phyloP scores from a whole-genome alignment of 1,284 basidiomycete species.

The Ceratobasidium sp. region DNA sequence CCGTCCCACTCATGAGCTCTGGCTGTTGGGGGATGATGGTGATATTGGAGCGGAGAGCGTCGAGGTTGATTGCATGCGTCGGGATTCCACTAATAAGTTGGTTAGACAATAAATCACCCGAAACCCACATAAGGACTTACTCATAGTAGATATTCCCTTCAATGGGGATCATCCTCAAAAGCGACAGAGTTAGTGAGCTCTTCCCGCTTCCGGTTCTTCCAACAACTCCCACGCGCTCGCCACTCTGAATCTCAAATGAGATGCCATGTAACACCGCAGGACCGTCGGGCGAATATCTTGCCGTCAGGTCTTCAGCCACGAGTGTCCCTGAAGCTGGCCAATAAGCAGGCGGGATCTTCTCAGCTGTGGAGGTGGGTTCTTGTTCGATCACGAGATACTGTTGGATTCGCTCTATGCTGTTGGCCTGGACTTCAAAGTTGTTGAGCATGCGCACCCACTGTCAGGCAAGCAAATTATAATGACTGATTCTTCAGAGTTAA shows the following conservation, averaged over 20 bases:
- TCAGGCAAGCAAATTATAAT: conserved; percentile 19
- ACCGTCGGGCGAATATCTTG: conserved; percentile 51
- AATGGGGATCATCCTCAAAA: conserved; percentile 64
- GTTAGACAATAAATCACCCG: too few relatives aligned
- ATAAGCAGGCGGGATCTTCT: conserved; percentile 55
- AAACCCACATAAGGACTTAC: too few relatives aligned
- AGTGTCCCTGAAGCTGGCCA: conserved; percentile 58
- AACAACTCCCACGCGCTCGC: conserved; percentile 72
- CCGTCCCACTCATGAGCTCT: conserved; percentile 64
- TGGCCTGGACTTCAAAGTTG: conserved; percentile 57
- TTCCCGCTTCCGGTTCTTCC: conserved; percentile 82
- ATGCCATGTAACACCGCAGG: conserved; percentile 55
- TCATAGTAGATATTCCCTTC: conserved; percentile 62
- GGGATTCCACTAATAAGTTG: conserved; percentile 49
- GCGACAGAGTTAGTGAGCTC: conserved; percentile 59
- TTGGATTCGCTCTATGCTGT: conserved; percentile 57
- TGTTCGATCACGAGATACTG: conserved; percentile 55
- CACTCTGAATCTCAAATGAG: conserved; percentile 65
- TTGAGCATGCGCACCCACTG: conserved; percentile 54
- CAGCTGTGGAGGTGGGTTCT: conserved; percentile 51
- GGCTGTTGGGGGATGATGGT: conserved; percentile 65
- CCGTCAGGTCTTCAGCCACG: conserved; percentile 54
- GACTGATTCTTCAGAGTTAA: neutral
- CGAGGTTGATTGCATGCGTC: conserved; percentile 66
- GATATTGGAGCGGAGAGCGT: conserved; percentile 61